These are phyloP conservation scores for Tetragonia tetragonoides DNA, from an alignment of 148 eudicot genomes.

Conservation along the genomic window DNA sequence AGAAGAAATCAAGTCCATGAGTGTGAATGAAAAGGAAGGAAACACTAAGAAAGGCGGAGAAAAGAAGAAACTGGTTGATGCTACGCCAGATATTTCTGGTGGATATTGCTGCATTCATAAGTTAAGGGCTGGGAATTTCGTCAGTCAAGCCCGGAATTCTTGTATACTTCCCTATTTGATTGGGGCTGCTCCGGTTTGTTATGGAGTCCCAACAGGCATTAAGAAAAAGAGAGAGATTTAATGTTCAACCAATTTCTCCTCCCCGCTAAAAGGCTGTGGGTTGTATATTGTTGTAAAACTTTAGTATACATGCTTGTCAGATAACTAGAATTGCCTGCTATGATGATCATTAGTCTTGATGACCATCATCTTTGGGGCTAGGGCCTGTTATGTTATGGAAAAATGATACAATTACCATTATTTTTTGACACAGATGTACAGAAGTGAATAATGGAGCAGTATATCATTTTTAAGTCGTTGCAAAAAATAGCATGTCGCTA, in stretches of 20 bases:
- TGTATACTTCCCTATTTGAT: slow-evolving; percentile 69
- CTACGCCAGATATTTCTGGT: slow-evolving; percentile 1
- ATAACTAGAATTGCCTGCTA: not conserved
- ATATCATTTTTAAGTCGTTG: too few relatives aligned
- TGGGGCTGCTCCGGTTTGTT: slow-evolving; percentile 96
- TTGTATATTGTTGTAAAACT: not conserved
- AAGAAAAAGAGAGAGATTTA: slow-evolving; percentile 42
- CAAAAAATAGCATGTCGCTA: too few relatives aligned
- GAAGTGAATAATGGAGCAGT: too few relatives aligned
- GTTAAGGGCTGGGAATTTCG: slow-evolving; percentile 67
- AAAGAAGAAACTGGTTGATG: too few relatives aligned
- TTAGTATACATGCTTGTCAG: not conserved
- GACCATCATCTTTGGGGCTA: too few relatives aligned
- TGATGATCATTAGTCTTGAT: too few relatives aligned
- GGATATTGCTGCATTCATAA: slow-evolving; percentile 53
- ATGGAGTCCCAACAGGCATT: slow-evolving; percentile 92
- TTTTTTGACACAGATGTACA: too few relatives aligned
- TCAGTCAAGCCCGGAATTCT: slow-evolving; percentile 76
- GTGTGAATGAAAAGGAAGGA: slow-evolving; percentile 35
- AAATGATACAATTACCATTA: too few relatives aligned
- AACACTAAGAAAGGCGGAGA: slow-evolving; percentile 29
- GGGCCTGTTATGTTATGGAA: too few relatives aligned
- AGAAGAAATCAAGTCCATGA: slow-evolving; percentile 48
- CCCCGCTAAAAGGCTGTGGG: not conserved
- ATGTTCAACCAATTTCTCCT: not conserved